phyloP scores from a whole-genome alignment of 306 rosid genomes.

The Herpetospermum pedunculosum region DNA sequence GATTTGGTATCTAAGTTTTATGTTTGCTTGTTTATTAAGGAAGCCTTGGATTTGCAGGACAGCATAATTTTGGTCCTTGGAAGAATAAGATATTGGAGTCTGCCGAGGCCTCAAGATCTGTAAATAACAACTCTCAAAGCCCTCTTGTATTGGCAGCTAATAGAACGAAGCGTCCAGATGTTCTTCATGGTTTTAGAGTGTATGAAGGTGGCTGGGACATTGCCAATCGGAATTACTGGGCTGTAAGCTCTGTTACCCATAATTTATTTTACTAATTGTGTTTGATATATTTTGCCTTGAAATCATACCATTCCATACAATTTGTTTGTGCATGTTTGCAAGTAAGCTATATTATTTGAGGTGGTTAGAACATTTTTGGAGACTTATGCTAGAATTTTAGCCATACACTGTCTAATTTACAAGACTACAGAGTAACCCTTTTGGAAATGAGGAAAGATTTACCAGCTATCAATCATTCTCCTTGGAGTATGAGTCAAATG shows the following conservation, averaged over 20 bases:
- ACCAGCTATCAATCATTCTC: background rate
- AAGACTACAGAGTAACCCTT: background rate
- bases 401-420: background rate
- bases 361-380: background rate
- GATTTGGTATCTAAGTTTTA: background rate
- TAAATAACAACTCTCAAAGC: conserved; percentile 18
- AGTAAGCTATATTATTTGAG: background rate
- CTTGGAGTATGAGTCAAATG: background rate
- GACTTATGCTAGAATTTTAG: background rate
- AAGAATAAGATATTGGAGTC: conserved; percentile 32
- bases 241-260: conserved; percentile 45
- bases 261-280: background rate
- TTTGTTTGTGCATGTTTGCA: background rate
- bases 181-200: conserved; percentile 47
- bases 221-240: conserved; percentile 74
- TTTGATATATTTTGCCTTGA: background rate
- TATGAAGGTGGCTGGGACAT: conserved; percentile 91
- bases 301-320: background rate
- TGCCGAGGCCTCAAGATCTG: conserved; percentile 64
- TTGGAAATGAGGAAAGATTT: background rate
- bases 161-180: conserved; percentile 73
- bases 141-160: conserved; percentile 75
- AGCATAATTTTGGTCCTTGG: conserved; percentile 70
- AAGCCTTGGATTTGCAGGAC: conserved; percentile 23
- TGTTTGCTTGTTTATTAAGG: background rate